These are phyloP conservation scores for Ogataea hybrid DNA, from an alignment of 1,139 yeast genomes.

Conservation along the genomic window DNA sequence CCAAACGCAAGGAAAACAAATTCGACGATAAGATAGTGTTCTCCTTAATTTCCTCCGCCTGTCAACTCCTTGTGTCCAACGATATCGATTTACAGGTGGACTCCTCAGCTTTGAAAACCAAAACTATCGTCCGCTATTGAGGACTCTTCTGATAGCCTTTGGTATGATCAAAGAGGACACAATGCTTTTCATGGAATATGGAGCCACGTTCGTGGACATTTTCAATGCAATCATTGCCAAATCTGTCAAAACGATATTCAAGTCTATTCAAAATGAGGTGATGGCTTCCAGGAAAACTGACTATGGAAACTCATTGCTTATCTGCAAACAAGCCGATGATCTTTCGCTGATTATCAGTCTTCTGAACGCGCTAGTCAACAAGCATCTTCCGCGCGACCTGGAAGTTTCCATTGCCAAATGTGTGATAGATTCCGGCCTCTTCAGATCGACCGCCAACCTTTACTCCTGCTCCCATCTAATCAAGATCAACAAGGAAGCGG, in stretches of 20 bases:
- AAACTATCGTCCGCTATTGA: slow-evolving; percentile 57
- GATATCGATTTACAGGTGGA: slow-evolving; percentile 45
- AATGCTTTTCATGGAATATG: slow-evolving; percentile 44
- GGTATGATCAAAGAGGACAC: slow-evolving; percentile 42
- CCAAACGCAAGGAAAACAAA: slow-evolving; percentile 27
- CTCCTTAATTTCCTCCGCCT: slow-evolving; percentile 40
- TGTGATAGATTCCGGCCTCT: slow-evolving; percentile 57
- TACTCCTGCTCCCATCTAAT: slow-evolving; percentile 69
- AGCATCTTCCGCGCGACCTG: slow-evolving; percentile 51
- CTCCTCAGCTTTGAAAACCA: slow-evolving; percentile 39
- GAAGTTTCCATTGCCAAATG: slow-evolving; percentile 51
- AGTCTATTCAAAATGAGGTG: slow-evolving; percentile 57
- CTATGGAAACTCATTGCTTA: slow-evolving; percentile 27
- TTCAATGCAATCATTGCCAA: slow-evolving; percentile 59
- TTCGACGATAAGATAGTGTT: slow-evolving; percentile 34
- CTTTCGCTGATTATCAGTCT: slow-evolving; percentile 61
- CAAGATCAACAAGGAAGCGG: slow-evolving; percentile 54
- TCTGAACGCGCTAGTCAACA: slow-evolving; percentile 52
- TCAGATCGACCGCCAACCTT: slow-evolving; percentile 60
- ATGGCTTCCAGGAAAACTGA: slow-evolving; percentile 38
- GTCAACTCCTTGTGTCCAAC: slow-evolving; percentile 44
- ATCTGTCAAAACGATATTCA: slow-evolving; percentile 53
- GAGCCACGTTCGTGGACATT: slow-evolving; percentile 52
- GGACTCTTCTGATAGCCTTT: slow-evolving; percentile 53
- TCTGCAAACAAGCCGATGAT: slow-evolving; percentile 51